Conservation (phyloP, 129 eudicot genomes). For the Lactuca saligna region DNA sequence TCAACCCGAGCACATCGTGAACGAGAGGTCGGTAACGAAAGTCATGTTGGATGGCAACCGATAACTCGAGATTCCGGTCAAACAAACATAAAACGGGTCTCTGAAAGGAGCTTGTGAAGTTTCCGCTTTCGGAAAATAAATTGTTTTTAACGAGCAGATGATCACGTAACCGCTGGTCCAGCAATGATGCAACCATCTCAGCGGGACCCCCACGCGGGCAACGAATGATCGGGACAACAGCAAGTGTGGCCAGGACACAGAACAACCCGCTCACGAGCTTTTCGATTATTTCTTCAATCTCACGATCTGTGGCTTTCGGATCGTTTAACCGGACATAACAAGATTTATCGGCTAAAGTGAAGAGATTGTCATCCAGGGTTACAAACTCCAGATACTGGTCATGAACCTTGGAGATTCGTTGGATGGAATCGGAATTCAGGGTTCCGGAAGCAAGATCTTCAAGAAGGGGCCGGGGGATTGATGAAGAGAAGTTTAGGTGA, state of each 20-base stretch:
- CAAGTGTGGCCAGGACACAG: constrained; percentile 89
- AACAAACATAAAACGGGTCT: constrained; percentile 83
- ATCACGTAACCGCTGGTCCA: constrained; percentile 87
- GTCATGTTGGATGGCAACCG: constrained; percentile 89
- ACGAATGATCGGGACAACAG: constrained; percentile 81
- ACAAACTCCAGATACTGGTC: constrained; percentile 97
- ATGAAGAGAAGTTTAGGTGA: constrained; percentile 86
- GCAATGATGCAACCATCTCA: constrained; percentile 87
- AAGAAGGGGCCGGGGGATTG: constrained; percentile 70
- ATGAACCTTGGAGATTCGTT: constrained; percentile 69
- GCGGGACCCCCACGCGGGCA: constrained; percentile 94
- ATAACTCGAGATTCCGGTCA: constrained; percentile 84
- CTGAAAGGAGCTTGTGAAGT: constrained; percentile 61
- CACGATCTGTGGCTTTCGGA: constrained; percentile 79
- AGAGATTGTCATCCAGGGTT: constrained; percentile 76
- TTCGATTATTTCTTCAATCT: constrained; percentile 81
- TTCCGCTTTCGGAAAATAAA: constrained; percentile 78
- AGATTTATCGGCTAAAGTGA: constrained; percentile 68
- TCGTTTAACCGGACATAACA: constrained; percentile 84
- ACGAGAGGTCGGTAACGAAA: constrained; percentile 92
- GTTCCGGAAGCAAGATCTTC: constrained; percentile 86
- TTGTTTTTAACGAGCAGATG: constrained; percentile 87
- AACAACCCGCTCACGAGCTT: constrained; percentile 84
- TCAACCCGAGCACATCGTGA: constrained; percentile 91
- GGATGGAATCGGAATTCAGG: constrained; percentile 64